Evolutionary conservation across 2,329 filamentous ascomycete species (phyloP), one percentile per base, ranked within the genome.

Genomic region (Cladobotryum mycophilum): DNA sequence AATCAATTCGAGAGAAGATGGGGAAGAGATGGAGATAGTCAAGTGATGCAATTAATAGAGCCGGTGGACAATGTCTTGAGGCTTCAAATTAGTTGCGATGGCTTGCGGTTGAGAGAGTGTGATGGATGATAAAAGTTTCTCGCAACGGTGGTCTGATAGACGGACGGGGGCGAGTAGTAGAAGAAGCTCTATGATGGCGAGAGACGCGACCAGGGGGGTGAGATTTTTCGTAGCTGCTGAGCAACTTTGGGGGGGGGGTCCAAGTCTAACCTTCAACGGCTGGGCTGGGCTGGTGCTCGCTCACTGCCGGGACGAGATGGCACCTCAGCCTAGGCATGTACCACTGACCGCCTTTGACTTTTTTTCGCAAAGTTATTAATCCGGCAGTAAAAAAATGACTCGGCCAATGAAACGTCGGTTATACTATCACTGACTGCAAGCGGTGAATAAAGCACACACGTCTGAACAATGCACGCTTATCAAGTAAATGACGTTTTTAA

Each of bases 171-270:
- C 25, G 25, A 30, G 25, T 25, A n/a, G n/a, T 30, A 30, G 25
- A 30, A 11, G 25, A 30, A 30, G 25, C 25, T 30, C 25, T 3
- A 30, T 30, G 25, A 30, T 30, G 25, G 25, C 25, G 25, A 30
- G 25, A 42, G 47, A 53, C 51, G 51, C 51, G 51, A 49, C 51
- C 41, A 49, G 22, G 25, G 25, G 25, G 51, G 51, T 45, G 47
- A 49, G 51, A 53, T 53, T 53, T 53, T 52, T 53, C 42, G 14
- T 25, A 33, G 41, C 20, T n/a, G 22, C 25, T 44, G 20, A 20
- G 20, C 20, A 20, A 20, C 20, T 20, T 20, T n/a, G n/a, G n/a
- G 20, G 20, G 20, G 20, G 20, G 20, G 20, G 20, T 20, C 20
- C 20, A 13, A 11, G 12, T 17, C 13, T 17, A 22, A 43, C 9